Conservation (phyloP, 176 grass and related monocot genomes). For the sorghum (Sorghum bicolor) region DNA sequence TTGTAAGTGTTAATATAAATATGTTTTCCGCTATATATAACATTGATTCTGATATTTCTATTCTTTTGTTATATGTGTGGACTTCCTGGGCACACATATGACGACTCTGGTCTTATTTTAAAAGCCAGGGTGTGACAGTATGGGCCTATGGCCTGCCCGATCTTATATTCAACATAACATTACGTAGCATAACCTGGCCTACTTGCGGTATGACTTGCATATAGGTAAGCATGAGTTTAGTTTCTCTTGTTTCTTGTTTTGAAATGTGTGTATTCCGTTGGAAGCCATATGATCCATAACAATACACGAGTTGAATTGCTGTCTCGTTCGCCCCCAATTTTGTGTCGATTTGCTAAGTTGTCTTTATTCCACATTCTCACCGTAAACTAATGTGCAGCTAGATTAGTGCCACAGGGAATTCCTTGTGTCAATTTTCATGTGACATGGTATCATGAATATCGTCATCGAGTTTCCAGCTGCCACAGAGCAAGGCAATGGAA, state of each 20-base stretch:
- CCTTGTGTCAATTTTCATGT: not conserved
- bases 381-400: not conserved
- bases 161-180: not conserved
- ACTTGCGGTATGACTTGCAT: not conserved
- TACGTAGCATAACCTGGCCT: not conserved
- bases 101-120: too few relatives aligned
- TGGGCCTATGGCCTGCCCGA: not conserved
- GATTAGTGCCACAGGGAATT: not conserved
- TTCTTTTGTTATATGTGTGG: too few relatives aligned
- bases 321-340: not conserved
- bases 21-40: too few relatives aligned
- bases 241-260: not conserved
- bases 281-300: not conserved
- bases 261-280: not conserved
- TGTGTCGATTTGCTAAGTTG: not conserved
- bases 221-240: not conserved
- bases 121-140: too few relatives aligned
- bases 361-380: not conserved
- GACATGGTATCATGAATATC: not conserved
- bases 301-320: not conserved
- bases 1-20: too few relatives aligned
- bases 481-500: not conserved
- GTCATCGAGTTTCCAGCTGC: not conserved
- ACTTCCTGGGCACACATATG: too few relatives aligned
- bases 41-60: too few relatives aligned